Evolutionary conservation across 2,329 filamentous ascomycete species (phyloP).

Genomic region (Venturia oleaginea): DNA sequence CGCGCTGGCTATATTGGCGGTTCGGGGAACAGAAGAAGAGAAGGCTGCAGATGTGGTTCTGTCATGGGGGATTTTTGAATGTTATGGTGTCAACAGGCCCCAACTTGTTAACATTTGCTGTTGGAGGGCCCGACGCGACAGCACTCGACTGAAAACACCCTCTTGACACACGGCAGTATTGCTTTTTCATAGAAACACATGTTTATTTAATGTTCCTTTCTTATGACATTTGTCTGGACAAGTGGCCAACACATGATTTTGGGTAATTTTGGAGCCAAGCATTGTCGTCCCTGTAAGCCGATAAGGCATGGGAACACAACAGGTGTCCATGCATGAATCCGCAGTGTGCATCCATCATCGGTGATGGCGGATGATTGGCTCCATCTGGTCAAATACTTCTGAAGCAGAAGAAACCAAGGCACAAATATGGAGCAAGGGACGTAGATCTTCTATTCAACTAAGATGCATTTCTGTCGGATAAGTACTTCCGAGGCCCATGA

Average conservation of each 20-base stretch:
- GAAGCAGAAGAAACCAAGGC: too few relatives aligned
- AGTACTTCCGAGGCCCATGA: too few relatives aligned
- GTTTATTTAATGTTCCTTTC: neutral
- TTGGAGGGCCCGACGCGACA: neutral
- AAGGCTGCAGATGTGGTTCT: neutral
- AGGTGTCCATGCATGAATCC: neutral
- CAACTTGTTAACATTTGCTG: neutral
- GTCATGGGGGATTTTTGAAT: neutral
- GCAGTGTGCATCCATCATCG: too few relatives aligned
- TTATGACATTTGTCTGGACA: neutral
- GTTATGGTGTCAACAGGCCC: slow-evolving; percentile 1
- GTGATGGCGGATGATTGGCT: neutral
- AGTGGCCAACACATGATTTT: neutral
- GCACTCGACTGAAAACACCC: neutral
- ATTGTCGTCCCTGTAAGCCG: neutral
- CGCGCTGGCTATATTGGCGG: neutral
- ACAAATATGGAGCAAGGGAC: too few relatives aligned
- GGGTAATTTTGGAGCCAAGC: neutral
- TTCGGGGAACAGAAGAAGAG: neutral
- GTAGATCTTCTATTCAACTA: too few relatives aligned
- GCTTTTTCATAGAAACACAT: neutral
- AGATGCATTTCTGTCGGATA: too few relatives aligned
- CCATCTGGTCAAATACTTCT: too few relatives aligned
- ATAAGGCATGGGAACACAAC: neutral
- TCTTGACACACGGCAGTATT: neutral